These are phyloP conservation scores for Sungouiozyma ichnusensis DNA, from an alignment of 805 yeast species.

Conservation along the genomic window DNA sequence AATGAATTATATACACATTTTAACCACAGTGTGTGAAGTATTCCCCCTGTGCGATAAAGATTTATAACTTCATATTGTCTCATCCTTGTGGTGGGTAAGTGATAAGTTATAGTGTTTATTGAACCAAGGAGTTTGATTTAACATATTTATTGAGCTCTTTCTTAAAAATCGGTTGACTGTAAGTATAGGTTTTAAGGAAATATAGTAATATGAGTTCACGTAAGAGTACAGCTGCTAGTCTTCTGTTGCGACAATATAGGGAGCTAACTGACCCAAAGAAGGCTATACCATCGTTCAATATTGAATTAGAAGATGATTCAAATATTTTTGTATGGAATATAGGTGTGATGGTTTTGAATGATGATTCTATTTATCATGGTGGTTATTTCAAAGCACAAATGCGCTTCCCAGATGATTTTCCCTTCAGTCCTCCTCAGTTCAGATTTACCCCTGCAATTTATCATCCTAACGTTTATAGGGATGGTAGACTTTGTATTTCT, in stretches of 20 bases:
- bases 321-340: conserved; percentile 65
- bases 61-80: background rate
- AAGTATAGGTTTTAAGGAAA: background rate
- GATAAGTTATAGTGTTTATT: background rate
- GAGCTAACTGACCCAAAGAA: conserved; percentile 90
- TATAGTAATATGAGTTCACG: conserved; percentile 19
- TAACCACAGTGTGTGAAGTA: background rate
- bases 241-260: conserved; percentile 84
- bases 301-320: conserved; percentile 49
- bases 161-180: too few species aligned
- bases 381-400: conserved; percentile 91
- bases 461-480: conserved; percentile 92
- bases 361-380: conserved; percentile 85
- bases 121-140: background rate
- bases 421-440: conserved; percentile 86
- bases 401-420: conserved; percentile 87
- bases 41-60: background rate
- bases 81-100: background rate
- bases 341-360: conserved; percentile 84
- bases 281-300: conserved; percentile 63
- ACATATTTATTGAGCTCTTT: background rate
- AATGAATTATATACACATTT: background rate
- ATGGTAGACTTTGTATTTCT: conserved; percentile 87
- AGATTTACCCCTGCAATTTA: conserved; percentile 86
- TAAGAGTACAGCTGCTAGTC: conserved; percentile 60